Conservation (phyloP, 1,139 yeast genomes). For the Saccharomyces hybrid region DNA sequence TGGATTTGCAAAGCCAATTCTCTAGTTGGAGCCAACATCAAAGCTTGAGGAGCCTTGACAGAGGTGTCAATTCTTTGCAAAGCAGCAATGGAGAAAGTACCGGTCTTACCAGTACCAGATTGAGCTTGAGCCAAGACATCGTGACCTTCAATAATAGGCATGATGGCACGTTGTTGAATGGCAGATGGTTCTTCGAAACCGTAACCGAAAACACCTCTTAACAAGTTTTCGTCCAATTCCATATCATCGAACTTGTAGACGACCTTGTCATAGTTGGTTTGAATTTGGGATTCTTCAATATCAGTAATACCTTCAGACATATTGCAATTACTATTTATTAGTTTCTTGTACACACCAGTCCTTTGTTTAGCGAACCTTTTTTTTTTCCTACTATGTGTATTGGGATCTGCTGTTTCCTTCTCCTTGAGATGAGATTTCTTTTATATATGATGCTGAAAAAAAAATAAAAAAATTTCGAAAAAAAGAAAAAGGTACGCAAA, state of each 20-base stretch:
- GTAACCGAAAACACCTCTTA: conserved; percentile 89
- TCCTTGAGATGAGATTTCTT: not conserved
- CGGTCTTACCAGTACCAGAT: conserved; percentile 99
- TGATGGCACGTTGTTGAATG: conserved; percentile 96
- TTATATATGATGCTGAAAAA: conserved; percentile 1
- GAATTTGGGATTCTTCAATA: conserved; percentile 76
- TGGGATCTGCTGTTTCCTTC: not conserved
- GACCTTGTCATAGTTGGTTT: conserved; percentile 96
- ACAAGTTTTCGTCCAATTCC: conserved; percentile 69
- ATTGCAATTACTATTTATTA: conserved; percentile 12
- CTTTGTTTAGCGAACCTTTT: not conserved
- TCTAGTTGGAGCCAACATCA: conserved; percentile 97
- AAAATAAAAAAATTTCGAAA: not conserved
- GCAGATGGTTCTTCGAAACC: conserved; percentile 98
- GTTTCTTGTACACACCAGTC: conserved; percentile 19
- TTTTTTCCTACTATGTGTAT: not conserved
- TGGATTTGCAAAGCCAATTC: conserved; percentile 97
- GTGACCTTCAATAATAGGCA: conserved; percentile 93
- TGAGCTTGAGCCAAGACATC: conserved; percentile 99
- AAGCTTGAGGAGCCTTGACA: conserved; percentile 74
- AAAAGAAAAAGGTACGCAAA: conserved; percentile 1
- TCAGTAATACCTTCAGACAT: conserved; percentile 63
- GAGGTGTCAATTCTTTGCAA: conserved; percentile 82
- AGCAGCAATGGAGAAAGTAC: conserved; percentile 95
- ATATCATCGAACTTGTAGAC: conserved; percentile 85